Evolutionary conservation across 2,329 filamentous ascomycete species (phyloP).

Genomic region (Periconia digitata): DNA sequence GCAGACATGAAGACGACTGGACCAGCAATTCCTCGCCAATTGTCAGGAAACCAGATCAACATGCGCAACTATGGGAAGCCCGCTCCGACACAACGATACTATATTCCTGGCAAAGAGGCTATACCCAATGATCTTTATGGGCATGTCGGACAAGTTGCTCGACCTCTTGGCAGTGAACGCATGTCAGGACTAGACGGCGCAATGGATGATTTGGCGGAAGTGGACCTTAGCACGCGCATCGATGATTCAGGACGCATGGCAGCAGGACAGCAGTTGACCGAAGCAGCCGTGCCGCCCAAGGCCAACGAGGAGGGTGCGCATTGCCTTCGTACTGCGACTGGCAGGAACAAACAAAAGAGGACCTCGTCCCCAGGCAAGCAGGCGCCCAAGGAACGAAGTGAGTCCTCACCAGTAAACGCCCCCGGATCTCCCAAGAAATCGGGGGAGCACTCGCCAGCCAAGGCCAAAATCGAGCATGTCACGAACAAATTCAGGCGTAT

Average conservation of each 20-base stretch:
- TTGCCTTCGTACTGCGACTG: constrained; percentile 33
- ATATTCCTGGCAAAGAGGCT: constrained; percentile 25
- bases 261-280: constrained; percentile 7
- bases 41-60: constrained; percentile 29
- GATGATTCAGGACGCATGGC: constrained; percentile 10
- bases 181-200: constrained; percentile 41
- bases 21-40: constrained; percentile 16
- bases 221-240: constrained; percentile 23
- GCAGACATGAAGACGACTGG: constrained; percentile 11
- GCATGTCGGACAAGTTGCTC: constrained; percentile 11
- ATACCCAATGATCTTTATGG: constrained; percentile 9
- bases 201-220: constrained; percentile 41
- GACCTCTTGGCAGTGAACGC: constrained; percentile 26
- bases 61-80: constrained; percentile 24
- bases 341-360: constrained; percentile 36
- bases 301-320: constrained; percentile 25
- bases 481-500: constrained; percentile 48
- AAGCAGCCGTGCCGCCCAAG: constrained; percentile 12
- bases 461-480: constrained; percentile 50
- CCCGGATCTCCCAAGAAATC: constrained; percentile 39
- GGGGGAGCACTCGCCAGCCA: constrained; percentile 46
- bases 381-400: constrained; percentile 13
- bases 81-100: constrained; percentile 27
- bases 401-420: constrained; percentile 27
- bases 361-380: constrained; percentile 26